Base-by-base conservation (phyloP, 352 stramenopile species). In the Phytophthora citrophthora region DNA sequence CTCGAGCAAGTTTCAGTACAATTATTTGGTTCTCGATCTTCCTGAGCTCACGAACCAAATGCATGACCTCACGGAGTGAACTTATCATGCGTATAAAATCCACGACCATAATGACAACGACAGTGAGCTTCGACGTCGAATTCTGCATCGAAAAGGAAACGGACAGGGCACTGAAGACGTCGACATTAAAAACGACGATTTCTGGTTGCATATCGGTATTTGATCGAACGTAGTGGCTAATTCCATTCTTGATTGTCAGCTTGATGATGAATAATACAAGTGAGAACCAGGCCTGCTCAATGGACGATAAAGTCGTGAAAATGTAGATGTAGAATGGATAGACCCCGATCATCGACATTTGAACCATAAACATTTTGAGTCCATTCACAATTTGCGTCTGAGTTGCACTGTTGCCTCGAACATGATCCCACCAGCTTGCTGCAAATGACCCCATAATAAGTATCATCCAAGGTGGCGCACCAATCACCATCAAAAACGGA, bases 121-220 rank as follows among this genome's bases (percentile, higher is more conserved):
- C 68, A 3, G 59, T 79, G 16, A 60, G 41, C 13, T 34, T 34
- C 8, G 29, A 34, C 29, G 29, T 34, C 29, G 29, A 34, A 13
- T 34, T 34, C 29, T 34, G 29, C 29, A 34, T 34, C 2, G 29
- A 34, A 34, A 34, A 34, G 8, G 29, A 34, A 13, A 34, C 9
- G 9, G 13, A 34, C 29, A 34, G 29, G 29, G 29, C 29, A 34
- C 13, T 34, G 9, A 34, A 34, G 29, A 34, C 29, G 29, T 34
- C 29, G 29, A 34, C 29, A 10, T 34, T 34, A 11, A 34, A 34
- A 8, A 34, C 29, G 29, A 34, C 29, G 12, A 34, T 51, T 43
- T 70, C 65, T 16, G 65, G 65, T 20, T 70, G 54, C 43, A 70
- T 32, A n/a, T 72, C 70, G 0, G 52, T 48, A 7, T 72, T 49